phyloP scores from a whole-genome alignment of 345 rosid genomes.

The Syzygium oleosum region DNA sequence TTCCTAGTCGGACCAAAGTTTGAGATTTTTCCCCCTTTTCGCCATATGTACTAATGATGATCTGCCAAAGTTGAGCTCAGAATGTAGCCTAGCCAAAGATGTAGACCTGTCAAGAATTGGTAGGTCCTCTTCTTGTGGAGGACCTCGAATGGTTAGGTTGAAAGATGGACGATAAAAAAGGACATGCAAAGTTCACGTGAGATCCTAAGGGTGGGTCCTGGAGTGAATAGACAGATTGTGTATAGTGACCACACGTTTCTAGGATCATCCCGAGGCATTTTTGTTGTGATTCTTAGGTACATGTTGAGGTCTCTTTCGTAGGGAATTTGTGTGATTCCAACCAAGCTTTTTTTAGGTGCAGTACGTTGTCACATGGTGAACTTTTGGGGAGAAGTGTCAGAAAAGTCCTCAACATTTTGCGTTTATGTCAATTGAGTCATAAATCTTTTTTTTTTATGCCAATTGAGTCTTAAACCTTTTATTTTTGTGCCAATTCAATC shows the following conservation, averaged over 20 bases:
- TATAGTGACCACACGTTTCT: neutral
- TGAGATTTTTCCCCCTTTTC: neutral
- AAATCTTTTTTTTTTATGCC: no score
- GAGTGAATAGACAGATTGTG: neutral
- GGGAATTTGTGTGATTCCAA: neutral
- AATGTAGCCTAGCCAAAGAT: neutral
- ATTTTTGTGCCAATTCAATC: no score
- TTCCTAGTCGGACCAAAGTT: neutral
- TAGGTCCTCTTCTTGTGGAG: neutral
- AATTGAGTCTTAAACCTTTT: no score
- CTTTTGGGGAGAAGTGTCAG: neutral
- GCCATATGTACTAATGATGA: neutral
- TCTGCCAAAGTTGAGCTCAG: neutral
- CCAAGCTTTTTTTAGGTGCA: no score
- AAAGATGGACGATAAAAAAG: neutral
- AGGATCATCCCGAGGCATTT: neutral
- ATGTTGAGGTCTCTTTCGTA: neutral
- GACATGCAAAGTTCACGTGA: neutral
- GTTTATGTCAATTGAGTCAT: no score
- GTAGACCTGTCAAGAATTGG: neutral
- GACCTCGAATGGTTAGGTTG: neutral
- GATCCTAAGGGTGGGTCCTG: neutral
- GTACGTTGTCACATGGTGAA: neutral
- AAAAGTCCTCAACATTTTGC: no score
- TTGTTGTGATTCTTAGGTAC: neutral